phyloP scores from a whole-genome alignment of 768 basidiomycete species.

The Suillus discolor region DNA sequence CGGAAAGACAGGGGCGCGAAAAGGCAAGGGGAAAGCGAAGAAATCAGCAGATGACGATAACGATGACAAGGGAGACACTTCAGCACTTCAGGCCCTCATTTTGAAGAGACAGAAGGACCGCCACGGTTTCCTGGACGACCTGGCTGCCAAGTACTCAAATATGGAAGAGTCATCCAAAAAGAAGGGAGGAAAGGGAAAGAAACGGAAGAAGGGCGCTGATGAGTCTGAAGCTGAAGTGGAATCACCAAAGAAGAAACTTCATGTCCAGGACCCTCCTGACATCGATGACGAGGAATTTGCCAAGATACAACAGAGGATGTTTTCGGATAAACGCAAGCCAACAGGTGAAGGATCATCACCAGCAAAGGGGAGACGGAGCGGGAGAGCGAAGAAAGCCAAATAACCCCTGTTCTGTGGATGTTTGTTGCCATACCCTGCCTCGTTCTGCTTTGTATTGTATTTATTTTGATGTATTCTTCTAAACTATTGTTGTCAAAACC shows the following conservation, averaged over 20 bases:
- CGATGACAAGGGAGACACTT: conserved; percentile 58
- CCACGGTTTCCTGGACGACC: conserved; percentile 71
- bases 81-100: conserved; percentile 80
- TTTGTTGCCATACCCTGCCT: not conserved
- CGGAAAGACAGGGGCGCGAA: conserved; percentile 65
- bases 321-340: conserved; percentile 45
- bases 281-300: conserved; percentile 70
- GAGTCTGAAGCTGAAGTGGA: conserved; percentile 37
- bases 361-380: conserved; percentile 30
- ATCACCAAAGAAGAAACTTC: conserved; percentile 54
- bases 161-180: conserved; percentile 40
- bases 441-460: not conserved
- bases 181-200: conserved; percentile 51
- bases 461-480: not conserved
- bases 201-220: conserved; percentile 45
- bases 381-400: conserved; percentile 39
- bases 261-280: conserved; percentile 48
- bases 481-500: not conserved
- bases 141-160: conserved; percentile 75
- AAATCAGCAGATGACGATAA: conserved; percentile 27
- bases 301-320: conserved; percentile 58
- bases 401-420: conserved; percentile 14
- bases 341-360: conserved; percentile 24
- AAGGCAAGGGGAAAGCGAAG: conserved; percentile 56
- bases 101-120: conserved; percentile 71